A percentile compares a stretch with the other conserved stretches of the same genome.
phyloP scores from a whole-genome alignment of 2,329 filamentous ascomycete species.

The Aspergillus awamori region DNA sequence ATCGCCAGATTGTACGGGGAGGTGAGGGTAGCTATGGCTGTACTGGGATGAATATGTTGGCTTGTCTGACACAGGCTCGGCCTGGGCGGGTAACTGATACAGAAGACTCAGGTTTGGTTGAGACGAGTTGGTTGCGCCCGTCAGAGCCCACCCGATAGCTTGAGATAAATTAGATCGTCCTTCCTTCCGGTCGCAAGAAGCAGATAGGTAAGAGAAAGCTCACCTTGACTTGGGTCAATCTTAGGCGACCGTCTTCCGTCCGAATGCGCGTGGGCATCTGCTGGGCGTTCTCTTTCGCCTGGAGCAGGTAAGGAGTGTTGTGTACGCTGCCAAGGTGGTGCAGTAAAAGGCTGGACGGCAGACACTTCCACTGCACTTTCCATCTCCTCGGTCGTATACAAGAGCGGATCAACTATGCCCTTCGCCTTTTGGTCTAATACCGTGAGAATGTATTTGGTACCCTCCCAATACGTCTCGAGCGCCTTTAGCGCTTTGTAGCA shows the following conservation, averaged over 20 bases:
- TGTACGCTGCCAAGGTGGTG: slow-evolving; percentile 53
- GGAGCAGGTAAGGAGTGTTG: slow-evolving; percentile 36
- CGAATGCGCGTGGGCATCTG: slow-evolving; percentile 32
- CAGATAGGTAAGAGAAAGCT: slow-evolving; percentile 19
- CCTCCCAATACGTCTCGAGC: slow-evolving; percentile 83
- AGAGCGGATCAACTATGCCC: slow-evolving; percentile 74
- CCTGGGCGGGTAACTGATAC: slow-evolving; percentile 62
- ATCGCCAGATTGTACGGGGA: slow-evolving; percentile 27
- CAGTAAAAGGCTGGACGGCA: slow-evolving; percentile 54
- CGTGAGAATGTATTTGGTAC: slow-evolving; percentile 82
- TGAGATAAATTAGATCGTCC: slow-evolving; percentile 41
- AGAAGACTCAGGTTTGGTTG: slow-evolving; percentile 81
- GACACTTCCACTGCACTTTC: slow-evolving; percentile 66
- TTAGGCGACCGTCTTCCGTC: slow-evolving; percentile 47
- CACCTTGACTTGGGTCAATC: slow-evolving; percentile 56
- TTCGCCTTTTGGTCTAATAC: slow-evolving; percentile 86
- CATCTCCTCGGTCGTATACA: slow-evolving; percentile 73
- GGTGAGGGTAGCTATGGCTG: slow-evolving; percentile 32
- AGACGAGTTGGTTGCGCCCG: slow-evolving; percentile 82
- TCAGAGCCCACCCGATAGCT: slow-evolving; percentile 84
- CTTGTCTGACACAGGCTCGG: slow-evolving; percentile 28
- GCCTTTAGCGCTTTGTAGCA: slow-evolving; percentile 83
- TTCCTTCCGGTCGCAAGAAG: background rate
- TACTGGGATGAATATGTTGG: slow-evolving; percentile 36
- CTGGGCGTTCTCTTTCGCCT: slow-evolving; percentile 21